phyloP scores from a whole-genome alignment of 441 rosid species.

The Populus hybrid region DNA sequence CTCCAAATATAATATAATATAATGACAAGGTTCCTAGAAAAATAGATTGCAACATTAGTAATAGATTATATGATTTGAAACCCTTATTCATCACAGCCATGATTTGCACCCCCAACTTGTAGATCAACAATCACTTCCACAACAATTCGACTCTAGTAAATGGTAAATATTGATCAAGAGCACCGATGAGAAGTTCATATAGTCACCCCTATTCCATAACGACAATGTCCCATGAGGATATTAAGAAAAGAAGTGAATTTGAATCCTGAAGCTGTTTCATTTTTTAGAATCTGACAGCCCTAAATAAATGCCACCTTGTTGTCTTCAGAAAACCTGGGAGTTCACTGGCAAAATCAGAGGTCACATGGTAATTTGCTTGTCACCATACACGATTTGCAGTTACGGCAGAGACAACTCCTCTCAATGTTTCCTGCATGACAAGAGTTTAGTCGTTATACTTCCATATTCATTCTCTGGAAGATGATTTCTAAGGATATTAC shows the following conservation, averaged over 20 bases:
- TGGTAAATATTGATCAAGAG: neutral
- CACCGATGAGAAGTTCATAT: neutral
- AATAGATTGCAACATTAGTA: neutral
- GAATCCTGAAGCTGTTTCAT: neutral
- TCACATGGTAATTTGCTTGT: neutral
- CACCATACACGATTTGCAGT: conserved; percentile 68
- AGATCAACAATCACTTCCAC: neutral
- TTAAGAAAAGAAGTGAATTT: neutral
- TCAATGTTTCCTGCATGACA: conserved; percentile 63
- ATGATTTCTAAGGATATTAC: conserved; percentile 31
- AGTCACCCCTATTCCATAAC: neutral
- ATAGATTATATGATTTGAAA: neutral
- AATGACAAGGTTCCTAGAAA: neutral
- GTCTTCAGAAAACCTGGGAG: neutral
- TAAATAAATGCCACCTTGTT: neutral
- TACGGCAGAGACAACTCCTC: conserved; percentile 65
- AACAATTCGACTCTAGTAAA: neutral
- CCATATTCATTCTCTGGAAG: neutral
- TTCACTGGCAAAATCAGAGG: neutral
- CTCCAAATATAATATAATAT: neutral
- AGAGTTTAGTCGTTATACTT: neutral
- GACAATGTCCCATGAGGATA: neutral
- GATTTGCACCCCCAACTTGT: neutral
- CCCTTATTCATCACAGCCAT: neutral
- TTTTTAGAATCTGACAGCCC: neutral